Base-by-base conservation (phyloP, 495 filamentous ascomycete species). In the Coniosporium apollinis region DNA sequence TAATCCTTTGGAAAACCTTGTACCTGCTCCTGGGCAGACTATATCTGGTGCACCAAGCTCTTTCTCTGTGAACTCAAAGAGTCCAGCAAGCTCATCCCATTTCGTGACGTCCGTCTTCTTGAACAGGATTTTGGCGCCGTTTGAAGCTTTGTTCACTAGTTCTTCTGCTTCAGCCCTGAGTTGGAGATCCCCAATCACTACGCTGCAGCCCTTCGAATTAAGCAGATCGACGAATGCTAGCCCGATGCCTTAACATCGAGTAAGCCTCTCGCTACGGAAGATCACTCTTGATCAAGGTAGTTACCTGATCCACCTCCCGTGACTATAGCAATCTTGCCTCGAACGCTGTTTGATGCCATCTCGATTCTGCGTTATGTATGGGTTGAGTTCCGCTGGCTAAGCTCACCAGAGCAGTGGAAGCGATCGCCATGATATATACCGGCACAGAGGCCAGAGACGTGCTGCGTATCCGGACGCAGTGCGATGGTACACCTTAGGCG, bases 181-280 rank as follows among this genome's bases (percentile, higher is more conserved):
- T 13, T 43, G 41, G 9, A 59, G 39, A 31, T 61, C 56, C 2
- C 42, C 52, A 20, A 59, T 50, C 15, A 61, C 33, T 15, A 58
- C 44, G 19, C 32, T 36, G 25, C 42, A 42, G 24, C 46, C 43
- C 34, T 48, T 36, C 18, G 45, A 48, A n/a, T n/a, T n/a, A n/a
- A n/a, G n/a, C n/a, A n/a, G n/a, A n/a, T n/a, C n/a, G n/a, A n/a
- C n/a, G 30, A 61, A 52, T 2, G 48, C 19, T 22, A 59, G 46
- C 18, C 42, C 38, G 13, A 57, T 60, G 7, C 45, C 52, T 52
- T 19, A 1, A 10, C 1, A 10, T 26, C 2, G 9, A 26, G 24
- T 8, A 9, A 9, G 24, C 24, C 24, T 26, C 1, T 26, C 24
- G 9, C 9, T 8, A 26, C 9, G 9, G 24, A 13, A 26, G 24